A percentile compares a stretch with the other conserved stretches of the same genome.
Conservation (phyloP, 2,329 filamentous ascomycete species). For the Ceratocystis alfenasii region DNA sequence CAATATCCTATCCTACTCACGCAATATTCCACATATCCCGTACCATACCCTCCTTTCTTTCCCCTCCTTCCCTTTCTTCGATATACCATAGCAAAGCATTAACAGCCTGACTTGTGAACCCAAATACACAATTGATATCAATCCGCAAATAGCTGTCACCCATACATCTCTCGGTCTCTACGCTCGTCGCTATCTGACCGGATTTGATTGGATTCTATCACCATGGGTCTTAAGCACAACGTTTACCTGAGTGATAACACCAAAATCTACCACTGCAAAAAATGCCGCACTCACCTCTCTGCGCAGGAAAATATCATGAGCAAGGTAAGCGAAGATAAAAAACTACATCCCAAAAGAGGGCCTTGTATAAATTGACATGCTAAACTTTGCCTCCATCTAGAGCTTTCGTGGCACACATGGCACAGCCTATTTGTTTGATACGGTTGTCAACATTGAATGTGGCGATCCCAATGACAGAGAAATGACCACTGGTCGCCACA, state of each 20-base stretch:
- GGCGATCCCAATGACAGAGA: conserved; percentile 83
- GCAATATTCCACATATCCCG: not conserved
- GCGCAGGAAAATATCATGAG: conserved; percentile 96
- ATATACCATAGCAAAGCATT: not conserved
- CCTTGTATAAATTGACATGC: not conserved
- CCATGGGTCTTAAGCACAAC: conserved; percentile 85
- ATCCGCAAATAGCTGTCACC: not conserved
- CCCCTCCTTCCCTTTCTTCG: not conserved
- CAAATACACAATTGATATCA: not conserved
- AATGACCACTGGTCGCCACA: conserved; percentile 93
- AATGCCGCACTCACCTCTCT: conserved; percentile 88
- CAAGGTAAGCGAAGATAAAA: conserved; percentile 46
- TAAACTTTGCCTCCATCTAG: conserved; percentile 36
- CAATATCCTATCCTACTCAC: not conserved
- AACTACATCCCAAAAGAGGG: not conserved
- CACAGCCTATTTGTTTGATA: conserved; percentile 93
- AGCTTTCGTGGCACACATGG: conserved; percentile 98
- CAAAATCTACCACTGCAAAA: conserved; percentile 85
- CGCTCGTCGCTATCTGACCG: not conserved
- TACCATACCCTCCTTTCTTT: not conserved
- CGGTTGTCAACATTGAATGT: conserved; percentile 77
- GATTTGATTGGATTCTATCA: conserved; percentile 19
- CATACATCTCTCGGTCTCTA: not conserved
- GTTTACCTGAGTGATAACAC: conserved; percentile 67
- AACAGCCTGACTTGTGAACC: not conserved